phyloP scores from a whole-genome alignment of 148 eudicot genomes.

The Arctostaphylos glauca region DNA sequence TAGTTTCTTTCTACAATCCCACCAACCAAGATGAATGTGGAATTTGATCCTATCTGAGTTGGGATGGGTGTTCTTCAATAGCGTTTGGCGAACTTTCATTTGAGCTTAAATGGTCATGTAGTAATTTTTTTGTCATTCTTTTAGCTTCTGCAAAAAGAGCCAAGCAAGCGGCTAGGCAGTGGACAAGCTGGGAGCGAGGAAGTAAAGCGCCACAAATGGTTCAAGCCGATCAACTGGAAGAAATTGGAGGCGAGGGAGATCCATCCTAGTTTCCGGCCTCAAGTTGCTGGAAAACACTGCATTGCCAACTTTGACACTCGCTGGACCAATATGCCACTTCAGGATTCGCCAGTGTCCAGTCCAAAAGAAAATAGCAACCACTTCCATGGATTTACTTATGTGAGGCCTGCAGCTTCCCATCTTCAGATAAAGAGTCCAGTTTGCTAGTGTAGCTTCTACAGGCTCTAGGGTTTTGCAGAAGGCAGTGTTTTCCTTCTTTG shows the following conservation, averaged over 20 bases:
- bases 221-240: slow-evolving; percentile 82
- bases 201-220: slow-evolving; percentile 80
- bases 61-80: neutral
- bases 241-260: slow-evolving; percentile 62
- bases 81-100: neutral
- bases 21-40: neutral
- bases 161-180: slow-evolving; percentile 63
- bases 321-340: slow-evolving; percentile 74
- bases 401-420: slow-evolving; percentile 57
- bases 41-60: slow-evolving; percentile 3
- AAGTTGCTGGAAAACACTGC: slow-evolving; percentile 67
- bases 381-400: slow-evolving; percentile 79
- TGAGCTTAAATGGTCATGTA: neutral
- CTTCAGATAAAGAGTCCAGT: slow-evolving; percentile 45
- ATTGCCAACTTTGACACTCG: slow-evolving; percentile 74
- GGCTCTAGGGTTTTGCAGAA: slow-evolving; percentile 7
- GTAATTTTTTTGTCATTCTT: neutral
- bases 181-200: slow-evolving; percentile 69
- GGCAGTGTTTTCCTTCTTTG: neutral
- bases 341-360: slow-evolving; percentile 83
- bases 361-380: slow-evolving; percentile 54
- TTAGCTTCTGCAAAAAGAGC: slow-evolving; percentile 72
- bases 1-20: neutral
- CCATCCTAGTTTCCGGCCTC: slow-evolving; percentile 74
- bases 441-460: slow-evolving; percentile 19